Evolutionary conservation across 176 grass and related monocot species (phyloP), one percentile per base, ranked within the genome.

Genomic region (Leersia perrieri): DNA sequence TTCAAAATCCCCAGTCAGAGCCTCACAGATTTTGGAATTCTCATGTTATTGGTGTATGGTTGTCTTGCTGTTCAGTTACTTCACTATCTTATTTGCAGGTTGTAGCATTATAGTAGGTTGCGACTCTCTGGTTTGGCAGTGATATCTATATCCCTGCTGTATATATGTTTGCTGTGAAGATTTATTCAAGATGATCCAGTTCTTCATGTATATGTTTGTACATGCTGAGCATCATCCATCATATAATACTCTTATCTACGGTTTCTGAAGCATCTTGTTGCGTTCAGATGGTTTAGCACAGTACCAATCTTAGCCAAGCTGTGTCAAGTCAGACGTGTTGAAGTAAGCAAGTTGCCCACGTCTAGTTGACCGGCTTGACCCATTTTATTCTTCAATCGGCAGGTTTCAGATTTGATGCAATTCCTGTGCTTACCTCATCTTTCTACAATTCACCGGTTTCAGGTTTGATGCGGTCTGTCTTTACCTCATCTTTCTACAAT

Each of bases 261-360:
- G 33, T 5, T 77, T 65, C 60, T 72, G 55, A 49, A 82, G 74
- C 80, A 88, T 88, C 68, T 74, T 66, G 22, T 38, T 23, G 38
- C 32, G 62, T 68, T 84, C 69, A 80, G 68, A 79, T 76, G 7
- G 69, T 62, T 80, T 49, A 69, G 25, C 26, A 34, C 44, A 4
- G 60, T 73, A 63, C 45, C 63, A 62, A 16, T 63, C 11, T 51
- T 78, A 66, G 73, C 68, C 60, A 79, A 49, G 7, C 28, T 20
- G 33, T 67, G 29, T 53, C 20, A 58, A 39, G 38, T 22, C 68
- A 31, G 12, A 35, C 38, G 39, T 38, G 25, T 76, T 22, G n/a
- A 31, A 39, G 18, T n/a, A 55, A 89, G 87, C 69, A 80, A 79
- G 39, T 51, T 45, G 14, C 33, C 58, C 4, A 64, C 77, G 41